phyloP scores from a whole-genome alignment of 495 filamentous ascomycete genomes.

The Hypomontagnella submonticulosa region DNA sequence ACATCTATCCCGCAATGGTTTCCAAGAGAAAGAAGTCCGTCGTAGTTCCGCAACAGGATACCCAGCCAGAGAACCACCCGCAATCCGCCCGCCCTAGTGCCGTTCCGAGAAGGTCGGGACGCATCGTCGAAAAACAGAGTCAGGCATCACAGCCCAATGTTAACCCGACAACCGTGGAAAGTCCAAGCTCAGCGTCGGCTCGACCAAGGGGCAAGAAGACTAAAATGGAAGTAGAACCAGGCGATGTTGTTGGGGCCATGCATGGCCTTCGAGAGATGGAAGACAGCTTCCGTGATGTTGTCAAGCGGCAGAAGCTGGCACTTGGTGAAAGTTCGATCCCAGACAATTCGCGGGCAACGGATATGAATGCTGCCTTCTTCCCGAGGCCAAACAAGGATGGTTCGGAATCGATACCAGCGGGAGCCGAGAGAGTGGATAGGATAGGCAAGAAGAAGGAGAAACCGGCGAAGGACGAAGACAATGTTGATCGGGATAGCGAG shows the following conservation, averaged over 20 bases:
- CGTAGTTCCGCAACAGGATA: conserved; percentile 6
- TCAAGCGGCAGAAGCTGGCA: conserved; percentile 44
- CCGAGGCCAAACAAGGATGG: conserved; percentile 11
- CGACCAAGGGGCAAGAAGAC: conserved; percentile 18
- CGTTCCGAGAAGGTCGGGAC: conserved; percentile 37
- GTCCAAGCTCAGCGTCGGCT: conserved; percentile 2
- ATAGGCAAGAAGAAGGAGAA: background rate
- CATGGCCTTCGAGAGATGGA: conserved; percentile 47
- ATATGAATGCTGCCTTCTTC: conserved; percentile 20
- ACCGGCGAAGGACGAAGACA: conserved; percentile 15
- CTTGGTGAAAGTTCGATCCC: conserved; percentile 39
- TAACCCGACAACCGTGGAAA: background rate
- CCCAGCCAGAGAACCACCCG: background rate
- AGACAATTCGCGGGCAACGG: background rate
- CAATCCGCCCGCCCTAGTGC: background rate
- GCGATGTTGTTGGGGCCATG: conserved; percentile 20
- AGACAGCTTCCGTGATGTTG: conserved; percentile 34
- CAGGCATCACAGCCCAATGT: conserved; percentile 3
- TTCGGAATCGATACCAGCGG: conserved; percentile 15
- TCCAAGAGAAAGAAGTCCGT: conserved; percentile 38
- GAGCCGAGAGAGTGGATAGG: background rate
- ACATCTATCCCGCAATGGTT: conserved; percentile 15
- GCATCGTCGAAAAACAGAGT: conserved; percentile 25
- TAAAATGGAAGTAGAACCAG: conserved; percentile 2
- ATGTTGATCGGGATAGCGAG: conserved; percentile 24